These are phyloP conservation scores for Cadophora sp. DNA, from an alignment of 2,329 filamentous ascomycete species.

Conservation along the genomic window DNA sequence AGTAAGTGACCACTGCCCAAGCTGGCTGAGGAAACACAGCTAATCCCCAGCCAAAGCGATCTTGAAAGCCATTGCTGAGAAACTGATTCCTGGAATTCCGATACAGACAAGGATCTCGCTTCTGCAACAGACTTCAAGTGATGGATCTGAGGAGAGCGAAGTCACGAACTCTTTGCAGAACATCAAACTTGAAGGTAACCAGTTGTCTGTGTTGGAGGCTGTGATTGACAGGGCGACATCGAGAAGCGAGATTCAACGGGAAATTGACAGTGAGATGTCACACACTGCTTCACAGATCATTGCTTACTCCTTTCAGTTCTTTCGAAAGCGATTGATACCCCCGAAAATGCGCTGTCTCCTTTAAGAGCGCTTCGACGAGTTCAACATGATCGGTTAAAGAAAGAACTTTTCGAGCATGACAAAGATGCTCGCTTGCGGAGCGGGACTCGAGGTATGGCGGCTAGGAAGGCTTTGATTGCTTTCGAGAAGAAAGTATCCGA, in stretches of 20 bases:
- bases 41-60: conserved; percentile 57
- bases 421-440: conserved; percentile 78
- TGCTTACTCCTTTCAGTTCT: conserved; percentile 51
- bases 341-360: conserved; percentile 61
- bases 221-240: conserved; percentile 68
- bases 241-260: conserved; percentile 62
- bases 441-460: conserved; percentile 75
- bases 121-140: conserved; percentile 66
- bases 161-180: conserved; percentile 27
- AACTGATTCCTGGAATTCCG: conserved; percentile 78
- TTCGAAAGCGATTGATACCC: conserved; percentile 62
- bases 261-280: conserved; percentile 60
- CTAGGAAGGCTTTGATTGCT: conserved; percentile 74
- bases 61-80: conserved; percentile 76
- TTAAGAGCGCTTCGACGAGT: conserved; percentile 67
- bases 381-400: conserved; percentile 65
- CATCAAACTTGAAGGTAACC: conserved; percentile 35
- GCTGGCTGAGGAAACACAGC: neutral
- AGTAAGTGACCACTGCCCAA: conserved; percentile 54
- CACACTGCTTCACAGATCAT: neutral
- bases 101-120: conserved; percentile 70
- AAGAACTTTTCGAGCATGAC: conserved; percentile 70
- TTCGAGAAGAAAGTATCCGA: conserved; percentile 71
- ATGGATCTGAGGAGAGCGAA: conserved; percentile 45
- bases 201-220: conserved; percentile 66